Evolutionary conservation across 345 rosid genomes (phyloP), one percentile per base, ranked within the genome.

Genomic region (Populus alba): DNA sequence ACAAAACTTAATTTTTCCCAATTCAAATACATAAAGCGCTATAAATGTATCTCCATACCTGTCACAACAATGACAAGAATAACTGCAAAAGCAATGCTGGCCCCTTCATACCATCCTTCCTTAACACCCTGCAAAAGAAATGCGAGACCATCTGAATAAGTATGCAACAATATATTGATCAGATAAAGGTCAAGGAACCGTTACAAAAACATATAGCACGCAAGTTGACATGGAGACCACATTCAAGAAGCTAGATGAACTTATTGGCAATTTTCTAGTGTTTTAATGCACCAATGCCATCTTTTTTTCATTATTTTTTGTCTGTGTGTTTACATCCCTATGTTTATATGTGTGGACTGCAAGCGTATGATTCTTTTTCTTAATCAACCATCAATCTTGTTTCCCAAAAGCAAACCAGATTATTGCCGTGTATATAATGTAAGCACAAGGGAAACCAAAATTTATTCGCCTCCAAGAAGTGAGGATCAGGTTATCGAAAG

Each of bases 81-180:
- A 65, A 97, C 99, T 22, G 99, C 99, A 72, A 97, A 92, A 23
- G 95, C 97, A 86, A 97, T 97, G 91, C 99, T 97, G 68, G 97
- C 97, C 51, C 98, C 99, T 84, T 97, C 99, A 73, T 90, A 94
- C 99, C 99, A 97, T 75, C 99, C 99, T 83, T 91, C 88, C 78
- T 91, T 73, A 41, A 92, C 53, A 80, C 99, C 99, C 99, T 97
- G 29, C 1, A 33, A 20, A 31, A 74, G 7, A 45, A 49, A 51
- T 20, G 11, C 18, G 68, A 31, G 43, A 68, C 25, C 35, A 67
- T 59, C 3, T 18, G 27, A 35, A 41, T 29, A 53, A 61, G 62
- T 23, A 39, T 2, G 33, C 29, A 43, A 23, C 17, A 23, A 62
- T 37, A 35, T 33, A 47, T 70, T 5, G 41, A 47, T 51, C 2